Percentiles rank a stretch among this genome's conserved stretches.
phyloP scores from a whole-genome alignment of 306 rosid species.

The Arachis stenosperma region DNA sequence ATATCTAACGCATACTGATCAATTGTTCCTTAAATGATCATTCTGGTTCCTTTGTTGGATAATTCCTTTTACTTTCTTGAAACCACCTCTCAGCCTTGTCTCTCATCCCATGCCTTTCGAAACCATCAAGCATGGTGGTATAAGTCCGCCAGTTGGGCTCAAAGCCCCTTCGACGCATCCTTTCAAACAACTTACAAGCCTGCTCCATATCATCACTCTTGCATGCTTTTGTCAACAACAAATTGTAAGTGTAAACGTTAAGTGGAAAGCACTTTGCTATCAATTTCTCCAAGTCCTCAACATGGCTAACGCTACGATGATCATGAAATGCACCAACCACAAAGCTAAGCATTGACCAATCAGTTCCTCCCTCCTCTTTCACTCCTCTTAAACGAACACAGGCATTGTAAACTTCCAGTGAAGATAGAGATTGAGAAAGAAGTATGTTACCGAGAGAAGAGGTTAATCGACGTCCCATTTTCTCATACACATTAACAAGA shows the following conservation, averaged over 20 bases:
- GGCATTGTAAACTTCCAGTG: slow-evolving; percentile 51
- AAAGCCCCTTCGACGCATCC: slow-evolving; percentile 62
- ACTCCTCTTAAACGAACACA: slow-evolving; percentile 54
- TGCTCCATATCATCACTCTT: slow-evolving; percentile 43
- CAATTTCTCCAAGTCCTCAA: slow-evolving; percentile 57
- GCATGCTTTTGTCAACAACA: slow-evolving; percentile 60
- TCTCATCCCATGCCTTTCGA: slow-evolving; percentile 57
- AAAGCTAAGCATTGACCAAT: slow-evolving; percentile 50
- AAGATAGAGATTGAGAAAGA: slow-evolving; percentile 59
- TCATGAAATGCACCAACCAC: slow-evolving; percentile 72
- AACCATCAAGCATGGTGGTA: slow-evolving; percentile 60
- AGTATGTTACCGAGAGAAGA: slow-evolving; percentile 73
- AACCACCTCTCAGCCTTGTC: slow-evolving; percentile 58
- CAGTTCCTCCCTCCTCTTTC: slow-evolving; percentile 42
- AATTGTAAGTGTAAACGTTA: slow-evolving; percentile 65
- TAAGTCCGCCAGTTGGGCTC: slow-evolving; percentile 70
- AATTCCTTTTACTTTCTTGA: slow-evolving; percentile 56
- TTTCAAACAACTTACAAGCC: slow-evolving; percentile 56
- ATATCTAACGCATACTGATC: neutral
- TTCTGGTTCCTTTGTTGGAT: slow-evolving; percentile 34
- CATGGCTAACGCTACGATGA: slow-evolving; percentile 41
- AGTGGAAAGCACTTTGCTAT: slow-evolving; percentile 71
- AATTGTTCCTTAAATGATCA: slow-evolving; percentile 30
- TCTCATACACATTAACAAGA: slow-evolving; percentile 60
- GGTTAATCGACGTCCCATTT: slow-evolving; percentile 64